Percentiles rank a stretch among this genome's conserved stretches.
Conservation (phyloP, 768 basidiomycete genomes). For the Trametes maxima region DNA sequence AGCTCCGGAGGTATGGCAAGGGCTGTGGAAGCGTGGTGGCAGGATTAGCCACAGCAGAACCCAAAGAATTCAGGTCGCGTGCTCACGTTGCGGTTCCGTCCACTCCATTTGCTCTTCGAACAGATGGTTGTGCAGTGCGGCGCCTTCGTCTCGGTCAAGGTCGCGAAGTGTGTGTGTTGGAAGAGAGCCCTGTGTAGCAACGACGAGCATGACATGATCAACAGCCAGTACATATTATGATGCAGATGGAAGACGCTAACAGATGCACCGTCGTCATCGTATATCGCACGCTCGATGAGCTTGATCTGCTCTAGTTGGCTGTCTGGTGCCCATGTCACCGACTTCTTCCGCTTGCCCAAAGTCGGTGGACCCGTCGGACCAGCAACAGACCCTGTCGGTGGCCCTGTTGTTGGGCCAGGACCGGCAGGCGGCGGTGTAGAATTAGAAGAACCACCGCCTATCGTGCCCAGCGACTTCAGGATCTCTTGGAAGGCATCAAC, state of each 20-base stretch:
- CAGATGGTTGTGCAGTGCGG: constrained; percentile 76
- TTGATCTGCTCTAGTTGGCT: constrained; percentile 72
- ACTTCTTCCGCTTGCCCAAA: constrained; percentile 69
- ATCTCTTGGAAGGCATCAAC: constrained; percentile 84
- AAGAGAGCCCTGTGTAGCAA: constrained; percentile 67
- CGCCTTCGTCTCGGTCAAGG: constrained; percentile 86
- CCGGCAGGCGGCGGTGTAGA: not conserved
- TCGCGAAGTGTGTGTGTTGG: constrained; percentile 74
- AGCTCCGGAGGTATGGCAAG: constrained; percentile 64
- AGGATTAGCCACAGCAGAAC: constrained; percentile 27
- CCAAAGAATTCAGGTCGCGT: constrained; percentile 3
- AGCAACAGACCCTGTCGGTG: not conserved
- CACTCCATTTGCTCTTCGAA: constrained; percentile 90
- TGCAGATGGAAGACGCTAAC: constrained; percentile 63
- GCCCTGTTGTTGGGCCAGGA: not conserved
- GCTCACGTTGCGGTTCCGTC: constrained; percentile 80
- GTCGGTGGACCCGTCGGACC: not conserved
- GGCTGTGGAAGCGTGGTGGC: constrained; percentile 48
- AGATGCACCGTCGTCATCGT: constrained; percentile 87
- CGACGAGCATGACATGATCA: constrained; percentile 45
- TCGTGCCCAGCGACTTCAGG: constrained; percentile 74
- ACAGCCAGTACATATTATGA: constrained; percentile 47
- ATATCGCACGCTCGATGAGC: constrained; percentile 83
- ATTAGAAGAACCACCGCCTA: constrained; percentile 26
- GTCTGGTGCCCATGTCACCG: constrained; percentile 79